Conservation (phyloP, 2,329 filamentous ascomycete genomes). For the Fusarium irregulare region DNA sequence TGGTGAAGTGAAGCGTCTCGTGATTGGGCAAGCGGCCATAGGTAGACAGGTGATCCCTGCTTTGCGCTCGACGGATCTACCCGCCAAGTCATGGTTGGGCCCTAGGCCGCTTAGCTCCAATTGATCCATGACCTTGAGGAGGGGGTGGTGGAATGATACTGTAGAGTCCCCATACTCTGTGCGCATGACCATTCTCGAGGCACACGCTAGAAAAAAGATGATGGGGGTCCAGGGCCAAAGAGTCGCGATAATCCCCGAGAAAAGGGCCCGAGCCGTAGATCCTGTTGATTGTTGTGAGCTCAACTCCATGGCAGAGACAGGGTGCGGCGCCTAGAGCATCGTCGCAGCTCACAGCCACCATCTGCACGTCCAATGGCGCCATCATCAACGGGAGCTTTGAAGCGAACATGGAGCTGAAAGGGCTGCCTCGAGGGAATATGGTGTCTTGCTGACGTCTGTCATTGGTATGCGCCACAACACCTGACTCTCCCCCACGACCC, state of each 20-base stretch:
- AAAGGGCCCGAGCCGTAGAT: conserved; percentile 14
- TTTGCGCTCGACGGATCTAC: conserved; percentile 45
- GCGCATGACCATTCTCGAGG: conserved; percentile 39
- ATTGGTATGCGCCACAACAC: conserved; percentile 55
- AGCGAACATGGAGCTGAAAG: conserved; percentile 19
- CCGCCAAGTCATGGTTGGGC: conserved; percentile 43
- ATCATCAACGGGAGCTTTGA: conserved; percentile 35
- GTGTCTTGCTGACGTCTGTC: conserved; percentile 37
- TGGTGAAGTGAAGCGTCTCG: conserved; percentile 2
- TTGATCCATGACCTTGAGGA: conserved; percentile 17
- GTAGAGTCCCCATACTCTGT: conserved; percentile 36
- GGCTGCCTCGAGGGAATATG: conserved; percentile 31
- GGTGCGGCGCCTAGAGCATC: conserved; percentile 20
- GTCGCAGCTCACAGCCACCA: conserved; percentile 34
- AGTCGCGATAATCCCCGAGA: conserved; percentile 27
- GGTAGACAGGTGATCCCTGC: conserved; percentile 30
- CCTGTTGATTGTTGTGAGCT: conserved; percentile 2
- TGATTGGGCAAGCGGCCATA: conserved; percentile 17
- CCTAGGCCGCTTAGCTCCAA: conserved; percentile 26
- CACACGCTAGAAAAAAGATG: conserved; percentile 24
- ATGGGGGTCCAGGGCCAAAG: conserved; percentile 9
- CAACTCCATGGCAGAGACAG: conserved; percentile 10
- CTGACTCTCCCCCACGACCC: conserved; percentile 51
- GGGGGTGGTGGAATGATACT: conserved; percentile 24
- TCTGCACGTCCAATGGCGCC: conserved; percentile 41